A percentile compares a stretch with the other conserved stretches of the same genome.
These are phyloP conservation scores for Singerocomus rubriflavus DNA, from an alignment of 1,284 basidiomycete genomes.

Conservation along the genomic window DNA sequence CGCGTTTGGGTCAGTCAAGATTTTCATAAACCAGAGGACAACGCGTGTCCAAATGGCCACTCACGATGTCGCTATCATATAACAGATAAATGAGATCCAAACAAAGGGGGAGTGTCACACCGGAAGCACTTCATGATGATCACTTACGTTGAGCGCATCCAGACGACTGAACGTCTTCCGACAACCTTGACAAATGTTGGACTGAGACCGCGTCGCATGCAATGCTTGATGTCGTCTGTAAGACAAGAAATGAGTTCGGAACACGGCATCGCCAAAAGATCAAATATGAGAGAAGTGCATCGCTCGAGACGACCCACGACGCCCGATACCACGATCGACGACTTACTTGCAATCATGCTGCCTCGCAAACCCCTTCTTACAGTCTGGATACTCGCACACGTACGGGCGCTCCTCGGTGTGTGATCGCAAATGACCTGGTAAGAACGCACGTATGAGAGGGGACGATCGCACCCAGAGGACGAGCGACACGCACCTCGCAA, in stretches of 20 bases:
- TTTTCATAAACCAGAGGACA: constrained; percentile 18
- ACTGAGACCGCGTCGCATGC: constrained; percentile 79
- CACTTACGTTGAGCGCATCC: constrained; percentile 89
- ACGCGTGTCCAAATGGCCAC: constrained; percentile 22
- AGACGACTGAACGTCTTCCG: constrained; percentile 92
- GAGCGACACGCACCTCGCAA: constrained; percentile 56
- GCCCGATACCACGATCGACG: constrained; percentile 10
- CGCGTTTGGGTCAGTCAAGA: constrained; percentile 22
- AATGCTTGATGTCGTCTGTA: constrained; percentile 80
- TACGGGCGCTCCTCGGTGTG: constrained; percentile 95
- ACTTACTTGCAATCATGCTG: constrained; percentile 95
- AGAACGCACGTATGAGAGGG: constrained; percentile 4
- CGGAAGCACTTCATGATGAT: constrained; percentile 27
- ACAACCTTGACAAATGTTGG: constrained; percentile 88
- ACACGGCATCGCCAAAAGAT: constrained; percentile 1
- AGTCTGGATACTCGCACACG: constrained; percentile 90
- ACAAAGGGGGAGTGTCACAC: constrained; percentile 16
- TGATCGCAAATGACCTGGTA: constrained; percentile 84
- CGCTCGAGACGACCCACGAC: background rate
- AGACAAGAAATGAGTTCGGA: constrained; percentile 14
- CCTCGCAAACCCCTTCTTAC: constrained; percentile 90
- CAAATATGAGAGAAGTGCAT: background rate
- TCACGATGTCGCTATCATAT: constrained; percentile 33
- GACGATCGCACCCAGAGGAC: background rate
- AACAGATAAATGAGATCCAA: constrained; percentile 22